Evolutionary conservation across 495 filamentous ascomycete genomes (phyloP).

Genomic region (Aspergillus coremiiformis): DNA sequence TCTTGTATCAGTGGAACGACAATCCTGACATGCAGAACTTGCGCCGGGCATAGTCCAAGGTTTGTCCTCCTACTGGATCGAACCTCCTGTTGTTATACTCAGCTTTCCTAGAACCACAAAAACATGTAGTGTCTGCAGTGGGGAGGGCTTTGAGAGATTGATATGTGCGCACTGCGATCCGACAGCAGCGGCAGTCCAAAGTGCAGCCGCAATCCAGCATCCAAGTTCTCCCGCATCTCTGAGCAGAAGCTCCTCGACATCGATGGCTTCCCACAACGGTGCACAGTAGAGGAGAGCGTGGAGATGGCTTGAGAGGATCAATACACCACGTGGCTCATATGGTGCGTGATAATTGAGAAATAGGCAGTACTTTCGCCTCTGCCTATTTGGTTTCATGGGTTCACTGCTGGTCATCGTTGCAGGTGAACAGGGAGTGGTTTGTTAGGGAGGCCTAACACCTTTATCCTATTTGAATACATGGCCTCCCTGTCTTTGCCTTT

Average conservation of each 20-base stretch:
- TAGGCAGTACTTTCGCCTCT: background rate
- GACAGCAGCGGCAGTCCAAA: slow-evolving; percentile 19
- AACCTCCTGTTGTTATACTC: background rate
- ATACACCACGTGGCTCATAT: slow-evolving; percentile 19
- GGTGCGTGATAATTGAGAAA: background rate
- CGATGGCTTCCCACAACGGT: slow-evolving; percentile 20
- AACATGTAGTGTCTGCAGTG: slow-evolving; percentile 29
- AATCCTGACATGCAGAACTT: slow-evolving; percentile 32
- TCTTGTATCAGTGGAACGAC: slow-evolving; percentile 34
- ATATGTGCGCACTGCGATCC: slow-evolving; percentile 33
- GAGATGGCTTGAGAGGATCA: slow-evolving; percentile 16
- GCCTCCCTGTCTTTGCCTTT: too few species aligned
- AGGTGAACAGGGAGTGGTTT: too few species aligned
- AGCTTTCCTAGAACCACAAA: slow-evolving; percentile 21
- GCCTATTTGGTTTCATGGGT: background rate
- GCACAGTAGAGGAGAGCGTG: slow-evolving; percentile 7
- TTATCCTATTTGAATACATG: too few species aligned
- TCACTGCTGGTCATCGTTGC: background rate
- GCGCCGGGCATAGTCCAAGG: slow-evolving; percentile 38
- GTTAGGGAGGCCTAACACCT: too few species aligned
- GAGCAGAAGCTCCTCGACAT: slow-evolving; percentile 28
- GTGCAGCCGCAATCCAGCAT: too few species aligned
- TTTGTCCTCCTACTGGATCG: slow-evolving; percentile 6
- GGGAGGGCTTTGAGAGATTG: slow-evolving; percentile 33
- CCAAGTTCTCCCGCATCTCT: slow-evolving; percentile 25